Percentiles rank a stretch among this genome's conserved stretches.
Conservation (phyloP, 2,329 filamentous ascomycete genomes). For the Fusarium sterilihyphosum region DNA sequence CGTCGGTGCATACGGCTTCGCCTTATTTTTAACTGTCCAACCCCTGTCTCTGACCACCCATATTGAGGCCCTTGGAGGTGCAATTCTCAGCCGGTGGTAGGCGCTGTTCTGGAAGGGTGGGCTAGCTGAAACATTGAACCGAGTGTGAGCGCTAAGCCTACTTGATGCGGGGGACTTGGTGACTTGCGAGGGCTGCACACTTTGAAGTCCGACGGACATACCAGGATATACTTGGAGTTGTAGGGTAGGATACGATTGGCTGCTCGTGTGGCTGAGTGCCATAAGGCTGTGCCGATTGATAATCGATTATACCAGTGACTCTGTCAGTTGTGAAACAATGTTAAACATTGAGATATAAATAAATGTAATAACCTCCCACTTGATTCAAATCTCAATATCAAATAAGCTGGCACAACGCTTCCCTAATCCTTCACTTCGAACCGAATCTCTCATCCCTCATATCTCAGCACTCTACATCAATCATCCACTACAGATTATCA, state of each 20-base stretch:
- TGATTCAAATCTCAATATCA: accelerated
- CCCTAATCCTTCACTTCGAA: accelerated
- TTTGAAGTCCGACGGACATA: background rate
- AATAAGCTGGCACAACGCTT: accelerated
- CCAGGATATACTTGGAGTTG: background rate
- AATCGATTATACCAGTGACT: background rate
- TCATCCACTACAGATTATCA: accelerated
- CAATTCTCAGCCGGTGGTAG: background rate
- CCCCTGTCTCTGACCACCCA: background rate
- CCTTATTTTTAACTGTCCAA: background rate
- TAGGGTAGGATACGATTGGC: background rate
- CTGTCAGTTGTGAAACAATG: accelerated
- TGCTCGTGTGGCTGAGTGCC: background rate
- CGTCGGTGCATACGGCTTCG: background rate
- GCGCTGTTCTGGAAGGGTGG: background rate
- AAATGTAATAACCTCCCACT: background rate
- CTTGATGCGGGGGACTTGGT: background rate
- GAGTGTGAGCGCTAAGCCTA: background rate
- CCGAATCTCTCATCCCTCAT: accelerated
- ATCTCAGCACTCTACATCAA: too few species aligned
- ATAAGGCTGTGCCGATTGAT: background rate
- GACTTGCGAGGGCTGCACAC: background rate
- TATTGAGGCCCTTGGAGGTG: background rate
- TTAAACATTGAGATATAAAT: background rate
- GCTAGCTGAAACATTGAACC: background rate